Evolutionary conservation across 2,329 filamentous ascomycete species (phyloP).

Genomic region (Myriosclerotinia scirpicola): DNA sequence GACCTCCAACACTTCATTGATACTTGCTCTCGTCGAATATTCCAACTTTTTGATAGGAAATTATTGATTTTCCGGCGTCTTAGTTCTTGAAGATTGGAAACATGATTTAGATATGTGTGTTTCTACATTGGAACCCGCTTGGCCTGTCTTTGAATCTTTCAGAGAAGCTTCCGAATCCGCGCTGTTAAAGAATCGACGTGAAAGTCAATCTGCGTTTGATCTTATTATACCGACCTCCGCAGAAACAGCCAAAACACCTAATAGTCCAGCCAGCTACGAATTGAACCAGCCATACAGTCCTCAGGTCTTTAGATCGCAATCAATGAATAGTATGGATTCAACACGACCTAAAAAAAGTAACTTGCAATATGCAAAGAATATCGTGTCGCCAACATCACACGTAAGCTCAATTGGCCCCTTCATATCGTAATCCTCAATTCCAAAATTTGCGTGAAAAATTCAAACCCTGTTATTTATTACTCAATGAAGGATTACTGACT

Average conservation of each 20-base stretch:
- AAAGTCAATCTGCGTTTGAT: constrained; percentile 38
- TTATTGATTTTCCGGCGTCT: background rate
- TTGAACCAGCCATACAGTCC: constrained; percentile 30
- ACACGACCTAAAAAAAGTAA: constrained; percentile 17
- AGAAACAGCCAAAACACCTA: constrained; percentile 34
- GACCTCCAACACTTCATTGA: background rate
- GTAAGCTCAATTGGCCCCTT: background rate
- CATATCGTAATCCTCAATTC: no score
- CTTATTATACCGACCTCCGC: constrained; percentile 29
- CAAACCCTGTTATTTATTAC: background rate
- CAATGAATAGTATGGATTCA: constrained; percentile 18
- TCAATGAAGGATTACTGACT: background rate
- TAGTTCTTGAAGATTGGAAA: constrained; percentile 38
- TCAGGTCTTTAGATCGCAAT: constrained; percentile 28
- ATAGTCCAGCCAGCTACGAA: constrained; percentile 32
- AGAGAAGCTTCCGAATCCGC: constrained; percentile 29
- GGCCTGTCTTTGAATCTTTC: constrained; percentile 37
- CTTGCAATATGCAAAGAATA: constrained; percentile 24
- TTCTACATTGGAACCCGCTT: constrained; percentile 36
- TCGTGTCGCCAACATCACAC: constrained; percentile 19
- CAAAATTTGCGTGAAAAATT: background rate
- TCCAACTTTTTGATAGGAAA: background rate
- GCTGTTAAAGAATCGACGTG: constrained; percentile 27
- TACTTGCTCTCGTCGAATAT: background rate
- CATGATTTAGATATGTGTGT: constrained; percentile 36